Percentiles rank a stretch among this genome's conserved stretches.
These are phyloP conservation scores for Lipomyces sp. DNA, from an alignment of 805 yeast genomes.

Conservation along the genomic window DNA sequence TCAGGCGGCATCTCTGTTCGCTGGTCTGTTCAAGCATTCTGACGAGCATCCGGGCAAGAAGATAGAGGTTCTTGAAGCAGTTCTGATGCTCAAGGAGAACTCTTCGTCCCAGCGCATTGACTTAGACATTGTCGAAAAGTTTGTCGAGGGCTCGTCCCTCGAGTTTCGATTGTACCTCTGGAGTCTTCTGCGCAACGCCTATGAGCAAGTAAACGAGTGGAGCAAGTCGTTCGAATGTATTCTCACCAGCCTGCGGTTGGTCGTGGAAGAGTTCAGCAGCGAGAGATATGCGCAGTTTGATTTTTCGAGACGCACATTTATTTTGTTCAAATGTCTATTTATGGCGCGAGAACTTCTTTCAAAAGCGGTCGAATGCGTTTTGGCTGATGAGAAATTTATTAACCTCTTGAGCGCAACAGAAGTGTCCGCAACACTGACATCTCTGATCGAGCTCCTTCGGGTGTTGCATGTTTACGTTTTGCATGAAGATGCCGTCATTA, in stretches of 20 bases:
- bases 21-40: slow-evolving; percentile 45
- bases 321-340: slow-evolving; percentile 9
- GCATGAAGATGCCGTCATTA: slow-evolving; percentile 38
- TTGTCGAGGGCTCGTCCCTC: slow-evolving; percentile 61
- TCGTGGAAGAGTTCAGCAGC: slow-evolving; percentile 4
- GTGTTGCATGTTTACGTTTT: slow-evolving; percentile 38
- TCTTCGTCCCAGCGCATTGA: slow-evolving; percentile 1
- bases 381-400: slow-evolving; percentile 8
- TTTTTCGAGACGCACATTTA: slow-evolving; percentile 2
- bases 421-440: slow-evolving; percentile 13
- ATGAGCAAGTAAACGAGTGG: slow-evolving; percentile 7
- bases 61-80: slow-evolving; percentile 45
- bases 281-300: slow-evolving; percentile 6
- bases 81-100: slow-evolving; percentile 40
- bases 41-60: slow-evolving; percentile 33
- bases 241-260: slow-evolving; percentile 6
- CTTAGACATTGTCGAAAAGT: slow-evolving; percentile 14
- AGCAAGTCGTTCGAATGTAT: slow-evolving; percentile 14
- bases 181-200: slow-evolving; percentile 24
- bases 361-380: slow-evolving; percentile 2
- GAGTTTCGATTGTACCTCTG: slow-evolving; percentile 70
- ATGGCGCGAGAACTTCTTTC: slow-evolving; percentile 11
- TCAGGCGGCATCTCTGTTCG: slow-evolving; percentile 63
- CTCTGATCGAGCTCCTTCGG: slow-evolving; percentile 35
- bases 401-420: neutral